These are phyloP conservation scores for Heteromeles arbutifolia DNA, from an alignment of 306 rosid genomes.

Conservation along the genomic window DNA sequence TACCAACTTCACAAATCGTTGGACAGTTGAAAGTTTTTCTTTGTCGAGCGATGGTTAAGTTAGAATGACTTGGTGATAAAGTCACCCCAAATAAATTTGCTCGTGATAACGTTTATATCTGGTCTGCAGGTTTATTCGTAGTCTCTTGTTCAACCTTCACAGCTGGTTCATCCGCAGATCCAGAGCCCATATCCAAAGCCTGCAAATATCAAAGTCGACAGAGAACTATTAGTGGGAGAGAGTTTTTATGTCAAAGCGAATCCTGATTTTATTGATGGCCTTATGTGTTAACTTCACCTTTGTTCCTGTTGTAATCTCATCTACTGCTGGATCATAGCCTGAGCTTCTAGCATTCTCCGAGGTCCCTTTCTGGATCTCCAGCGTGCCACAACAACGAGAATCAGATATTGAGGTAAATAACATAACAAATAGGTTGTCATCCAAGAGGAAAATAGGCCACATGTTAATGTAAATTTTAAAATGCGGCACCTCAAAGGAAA, in stretches of 20 bases:
- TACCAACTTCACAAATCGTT: constrained; percentile 13
- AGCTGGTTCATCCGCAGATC: constrained; percentile 39
- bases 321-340: constrained; percentile 33
- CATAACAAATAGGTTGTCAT: background rate
- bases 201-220: constrained; percentile 30
- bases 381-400: constrained; percentile 12
- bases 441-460: background rate
- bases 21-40: background rate
- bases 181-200: constrained; percentile 54
- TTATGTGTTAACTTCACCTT: constrained; percentile 41
- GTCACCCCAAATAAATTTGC: background rate
- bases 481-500: background rate
- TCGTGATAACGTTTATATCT: constrained; percentile 19
- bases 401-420: background rate
- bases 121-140: constrained; percentile 46
- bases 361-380: constrained; percentile 44
- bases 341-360: constrained; percentile 37
- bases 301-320: constrained; percentile 34
- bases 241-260: background rate
- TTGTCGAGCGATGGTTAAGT: background rate
- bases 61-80: background rate
- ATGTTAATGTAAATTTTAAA: background rate
- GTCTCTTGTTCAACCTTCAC: constrained; percentile 54
- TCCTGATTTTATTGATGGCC: background rate
- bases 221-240: background rate